Conservation (phyloP, 2,329 filamentous ascomycete species). For the Fusarium odoratissimum region DNA sequence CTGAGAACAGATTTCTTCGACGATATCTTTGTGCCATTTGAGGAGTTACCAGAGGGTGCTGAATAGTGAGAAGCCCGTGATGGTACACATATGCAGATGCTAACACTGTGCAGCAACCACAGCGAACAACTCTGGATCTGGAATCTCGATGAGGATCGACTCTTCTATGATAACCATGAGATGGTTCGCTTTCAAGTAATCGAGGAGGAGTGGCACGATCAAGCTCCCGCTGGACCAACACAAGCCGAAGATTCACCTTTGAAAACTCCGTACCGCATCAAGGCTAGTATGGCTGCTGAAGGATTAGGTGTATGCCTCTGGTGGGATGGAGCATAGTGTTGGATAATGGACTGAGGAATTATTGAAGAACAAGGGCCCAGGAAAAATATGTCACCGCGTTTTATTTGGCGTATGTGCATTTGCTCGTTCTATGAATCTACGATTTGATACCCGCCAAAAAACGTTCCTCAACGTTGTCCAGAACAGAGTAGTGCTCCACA, state of each 20-base stretch:
- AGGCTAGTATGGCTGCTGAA: constrained; percentile 71
- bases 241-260: constrained; percentile 71
- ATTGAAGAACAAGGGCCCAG: constrained; percentile 1
- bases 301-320: constrained; percentile 72
- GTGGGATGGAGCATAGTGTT: constrained; percentile 63
- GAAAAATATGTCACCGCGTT: constrained; percentile 39
- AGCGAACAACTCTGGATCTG: constrained; percentile 87
- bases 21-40: constrained; percentile 84
- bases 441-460: constrained; percentile 69
- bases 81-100: neutral
- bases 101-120: constrained; percentile 66
- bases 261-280: constrained; percentile 78
- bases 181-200: constrained; percentile 88
- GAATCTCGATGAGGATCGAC: constrained; percentile 76
- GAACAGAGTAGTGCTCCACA: constrained; percentile 90
- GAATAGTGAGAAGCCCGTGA: constrained; percentile 68
- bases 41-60: constrained; percentile 79
- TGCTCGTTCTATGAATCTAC: constrained; percentile 50
- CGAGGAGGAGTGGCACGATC: constrained; percentile 90
- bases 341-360: constrained; percentile 23
- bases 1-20: constrained; percentile 93
- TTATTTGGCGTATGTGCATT: constrained; percentile 42
- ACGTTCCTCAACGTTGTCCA: constrained; percentile 89
- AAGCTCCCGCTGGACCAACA: constrained; percentile 76
- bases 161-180: constrained; percentile 93